Conservation (phyloP, 306 rosid species). For the Medicago lupulina region DNA sequence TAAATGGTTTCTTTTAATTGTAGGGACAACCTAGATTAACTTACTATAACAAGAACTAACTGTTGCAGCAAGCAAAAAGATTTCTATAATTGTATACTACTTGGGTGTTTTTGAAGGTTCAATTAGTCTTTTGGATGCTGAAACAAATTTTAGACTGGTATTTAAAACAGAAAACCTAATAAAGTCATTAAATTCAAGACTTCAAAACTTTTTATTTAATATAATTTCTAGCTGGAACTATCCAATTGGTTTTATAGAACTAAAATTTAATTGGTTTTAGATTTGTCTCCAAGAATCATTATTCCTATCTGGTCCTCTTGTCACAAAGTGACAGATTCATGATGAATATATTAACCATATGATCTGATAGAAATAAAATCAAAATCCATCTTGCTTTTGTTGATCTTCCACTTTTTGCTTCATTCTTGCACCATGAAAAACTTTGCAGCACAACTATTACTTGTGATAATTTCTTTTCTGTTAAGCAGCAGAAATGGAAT, state of each 20-base stretch:
- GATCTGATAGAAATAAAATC: background rate
- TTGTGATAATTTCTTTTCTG: conserved; percentile 32
- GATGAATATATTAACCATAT: conserved; percentile 6
- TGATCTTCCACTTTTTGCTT: conserved; percentile 3
- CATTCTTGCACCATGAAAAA: conserved; percentile 45
- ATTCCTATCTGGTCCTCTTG: background rate
- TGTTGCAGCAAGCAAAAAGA: background rate
- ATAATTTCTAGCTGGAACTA: conserved; percentile 5
- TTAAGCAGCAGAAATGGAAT: conserved; percentile 33
- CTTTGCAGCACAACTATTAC: background rate
- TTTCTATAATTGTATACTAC: background rate
- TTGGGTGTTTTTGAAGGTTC: background rate
- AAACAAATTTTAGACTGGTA: background rate
- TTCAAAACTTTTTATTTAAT: background rate
- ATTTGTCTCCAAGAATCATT: conserved; percentile 8
- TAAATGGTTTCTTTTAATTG: background rate
- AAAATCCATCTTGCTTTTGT: conserved; percentile 12
- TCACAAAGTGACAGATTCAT: background rate
- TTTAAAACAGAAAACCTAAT: background rate
- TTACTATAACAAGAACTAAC: background rate
- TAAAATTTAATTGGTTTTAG: conserved; percentile 34
- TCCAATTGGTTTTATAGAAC: too few relatives aligned
- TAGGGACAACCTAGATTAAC: background rate
- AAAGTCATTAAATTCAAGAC: conserved; percentile 1
- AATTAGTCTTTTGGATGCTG: conserved; percentile 1